Base-by-base conservation (phyloP, 345 rosid genomes). In the Capsella bursapastoris region DNA sequence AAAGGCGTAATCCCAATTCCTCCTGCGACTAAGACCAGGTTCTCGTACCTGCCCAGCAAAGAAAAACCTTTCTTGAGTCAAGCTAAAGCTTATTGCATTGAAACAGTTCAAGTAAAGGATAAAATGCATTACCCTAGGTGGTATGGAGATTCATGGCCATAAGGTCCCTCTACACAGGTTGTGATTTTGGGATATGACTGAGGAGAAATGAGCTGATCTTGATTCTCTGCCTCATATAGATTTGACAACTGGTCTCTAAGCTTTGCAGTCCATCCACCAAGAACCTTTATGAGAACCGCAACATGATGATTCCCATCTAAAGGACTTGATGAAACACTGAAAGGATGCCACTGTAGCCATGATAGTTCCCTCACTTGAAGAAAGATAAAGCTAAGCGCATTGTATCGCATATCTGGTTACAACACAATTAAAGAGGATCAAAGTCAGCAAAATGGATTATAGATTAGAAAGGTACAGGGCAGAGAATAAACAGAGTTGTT, bases 331-430 rank as follows among this genome's bases (percentile, higher is more conserved):
- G 98, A 90, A 57, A 94, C 95, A 60, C 99, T 91, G 74, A 94
- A 94, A 63, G 97, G 97, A 83, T 94, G 97, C 97, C 99, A 94
- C 56, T 94, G 97, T 76, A 90, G 81, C 99, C 95, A 91, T 32
- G 99, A 94, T 35, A 94, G 37, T 77, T 86, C 92, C 71, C 88
- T 82, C 48, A 91, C 81, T 86, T 88, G 98, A 70, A 94, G 85
- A 83, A 94, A 94, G 45, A 94, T 47, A 51, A 94, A 91, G 72
- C 97, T 88, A 56, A 94, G 86, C 14, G 98, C 92, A 67, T 91
- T 94, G 80, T 94, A 94, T 25, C 76, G 69, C 75, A 94, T 74
- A 83, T 77, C 97, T 91, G 66, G 29, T 52, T 16, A 44, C 4
- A 9, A 10, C 60, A 65, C 8, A 28, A 52, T 18, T 28, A 57